Conservation (phyloP, 2,329 filamentous ascomycete species). For the Claviceps spartinae region DNA sequence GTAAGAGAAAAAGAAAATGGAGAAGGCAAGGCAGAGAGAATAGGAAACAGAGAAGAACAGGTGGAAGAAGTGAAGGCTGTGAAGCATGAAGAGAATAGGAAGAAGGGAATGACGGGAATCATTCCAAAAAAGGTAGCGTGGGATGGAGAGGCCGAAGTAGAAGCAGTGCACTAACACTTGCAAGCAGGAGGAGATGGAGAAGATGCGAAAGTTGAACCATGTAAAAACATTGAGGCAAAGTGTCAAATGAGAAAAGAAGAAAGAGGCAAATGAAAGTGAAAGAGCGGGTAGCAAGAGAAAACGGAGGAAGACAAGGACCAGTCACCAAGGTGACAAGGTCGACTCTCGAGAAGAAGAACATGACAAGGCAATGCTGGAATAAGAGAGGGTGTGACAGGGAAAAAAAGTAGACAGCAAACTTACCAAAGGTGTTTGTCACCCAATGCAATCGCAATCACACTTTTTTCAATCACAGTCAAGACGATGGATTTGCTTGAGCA, state of each 20-base stretch:
- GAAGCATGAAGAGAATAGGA: neutral
- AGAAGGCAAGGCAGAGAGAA: neutral
- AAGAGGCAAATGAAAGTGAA: neutral
- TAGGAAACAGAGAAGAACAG: neutral
- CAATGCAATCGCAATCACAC: too few relatives aligned
- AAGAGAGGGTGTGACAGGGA: neutral
- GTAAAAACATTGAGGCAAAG: neutral
- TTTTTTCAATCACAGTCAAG: too few relatives aligned
- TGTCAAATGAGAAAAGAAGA: neutral
- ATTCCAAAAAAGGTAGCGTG: neutral
- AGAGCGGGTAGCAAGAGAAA: neutral
- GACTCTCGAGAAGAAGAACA: too few relatives aligned
- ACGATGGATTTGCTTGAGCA: too few relatives aligned
- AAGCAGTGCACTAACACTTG: neutral
- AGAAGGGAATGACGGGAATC: neutral
- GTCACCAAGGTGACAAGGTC: too few relatives aligned
- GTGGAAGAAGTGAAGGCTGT: neutral
- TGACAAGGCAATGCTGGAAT: too few relatives aligned
- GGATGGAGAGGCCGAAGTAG: neutral
- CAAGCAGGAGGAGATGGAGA: neutral
- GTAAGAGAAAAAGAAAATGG: neutral
- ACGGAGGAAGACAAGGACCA: neutral
- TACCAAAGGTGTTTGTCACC: neutral
- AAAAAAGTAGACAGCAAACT: neutral
- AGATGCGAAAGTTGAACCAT: neutral